These are phyloP conservation scores for Acacia melanoxylon DNA, from an alignment of 306 rosid species.

Conservation along the genomic window DNA sequence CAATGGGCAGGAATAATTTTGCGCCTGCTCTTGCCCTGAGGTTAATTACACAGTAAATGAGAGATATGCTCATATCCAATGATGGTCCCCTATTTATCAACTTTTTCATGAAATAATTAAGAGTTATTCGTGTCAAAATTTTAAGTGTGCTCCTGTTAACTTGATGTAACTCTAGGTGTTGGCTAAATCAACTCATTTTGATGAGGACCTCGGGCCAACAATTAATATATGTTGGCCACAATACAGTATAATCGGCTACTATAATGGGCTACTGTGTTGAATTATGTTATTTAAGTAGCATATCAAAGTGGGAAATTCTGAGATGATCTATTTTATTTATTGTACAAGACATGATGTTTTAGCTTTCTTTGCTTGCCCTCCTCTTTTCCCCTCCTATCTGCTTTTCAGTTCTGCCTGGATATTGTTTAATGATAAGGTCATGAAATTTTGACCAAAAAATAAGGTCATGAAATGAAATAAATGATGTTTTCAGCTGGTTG, in stretches of 20 bases:
- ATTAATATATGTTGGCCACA: neutral
- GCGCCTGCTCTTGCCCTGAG: neutral
- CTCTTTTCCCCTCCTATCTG: conserved; percentile 17
- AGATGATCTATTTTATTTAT: neutral
- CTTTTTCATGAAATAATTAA: neutral
- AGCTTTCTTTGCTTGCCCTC: neutral
- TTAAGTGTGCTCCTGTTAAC: neutral
- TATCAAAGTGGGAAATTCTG: neutral
- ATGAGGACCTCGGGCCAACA: neutral
- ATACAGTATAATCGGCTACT: neutral
- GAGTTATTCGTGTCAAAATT: neutral
- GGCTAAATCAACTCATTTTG: neutral
- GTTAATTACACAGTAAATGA: neutral
- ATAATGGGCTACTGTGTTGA: neutral
- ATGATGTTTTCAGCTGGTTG: conserved; percentile 23
- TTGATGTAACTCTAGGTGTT: neutral
- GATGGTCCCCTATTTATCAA: neutral
- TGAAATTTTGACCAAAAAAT: too few species aligned
- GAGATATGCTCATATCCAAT: neutral
- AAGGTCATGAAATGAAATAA: conserved; percentile 8
- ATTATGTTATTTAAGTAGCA: neutral
- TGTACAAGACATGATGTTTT: conserved; percentile 1
- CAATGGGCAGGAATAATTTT: neutral
- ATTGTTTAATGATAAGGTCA: conserved; percentile 10
- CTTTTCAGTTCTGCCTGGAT: conserved; percentile 21